Conservation (phyloP, 75 land plant genomes). For the Gnetum montanum region DNA sequence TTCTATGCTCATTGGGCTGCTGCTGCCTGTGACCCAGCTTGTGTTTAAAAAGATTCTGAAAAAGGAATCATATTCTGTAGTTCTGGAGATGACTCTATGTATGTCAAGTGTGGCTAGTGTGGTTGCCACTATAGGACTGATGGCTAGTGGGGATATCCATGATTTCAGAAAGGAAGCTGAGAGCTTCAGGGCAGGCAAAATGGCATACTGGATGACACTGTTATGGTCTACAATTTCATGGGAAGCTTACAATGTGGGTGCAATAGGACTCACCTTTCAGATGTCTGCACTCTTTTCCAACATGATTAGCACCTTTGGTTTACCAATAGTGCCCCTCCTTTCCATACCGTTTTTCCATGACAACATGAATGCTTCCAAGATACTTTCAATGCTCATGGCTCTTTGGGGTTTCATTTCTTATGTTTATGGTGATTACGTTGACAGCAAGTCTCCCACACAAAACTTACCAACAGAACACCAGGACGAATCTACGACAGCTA, state of each 20-base stretch:
- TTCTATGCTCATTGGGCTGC: conserved; percentile 26
- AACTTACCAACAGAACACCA: no score
- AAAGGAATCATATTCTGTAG: conserved; percentile 13
- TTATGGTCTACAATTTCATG: conserved; percentile 37
- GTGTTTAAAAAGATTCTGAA: conserved; percentile 24
- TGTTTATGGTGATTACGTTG: conserved; percentile 22
- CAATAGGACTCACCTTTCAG: conserved; percentile 24
- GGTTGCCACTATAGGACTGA: conserved; percentile 23
- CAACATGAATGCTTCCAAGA: conserved; percentile 34
- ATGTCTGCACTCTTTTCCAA: conserved; percentile 45
- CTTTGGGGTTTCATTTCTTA: conserved; percentile 64
- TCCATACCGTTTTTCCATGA: conserved; percentile 46
- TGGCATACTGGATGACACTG: conserved; percentile 31
- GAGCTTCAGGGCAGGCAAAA: conserved; percentile 20
- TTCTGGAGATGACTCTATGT: conserved; percentile 21
- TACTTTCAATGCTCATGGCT: conserved; percentile 34
- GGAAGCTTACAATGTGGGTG: conserved; percentile 27
- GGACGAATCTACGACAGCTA: no score
- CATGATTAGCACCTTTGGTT: conserved; percentile 26
- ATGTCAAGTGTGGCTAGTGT: conserved; percentile 21
- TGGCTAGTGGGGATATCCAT: conserved; percentile 36
- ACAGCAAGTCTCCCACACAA: no score
- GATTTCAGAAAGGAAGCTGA: conserved; percentile 25
- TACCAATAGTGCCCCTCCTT: conserved; percentile 42
- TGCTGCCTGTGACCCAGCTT: conserved; percentile 36